phyloP scores from a whole-genome alignment of 768 basidiomycete species.

The Lyophyllum atratum region DNA sequence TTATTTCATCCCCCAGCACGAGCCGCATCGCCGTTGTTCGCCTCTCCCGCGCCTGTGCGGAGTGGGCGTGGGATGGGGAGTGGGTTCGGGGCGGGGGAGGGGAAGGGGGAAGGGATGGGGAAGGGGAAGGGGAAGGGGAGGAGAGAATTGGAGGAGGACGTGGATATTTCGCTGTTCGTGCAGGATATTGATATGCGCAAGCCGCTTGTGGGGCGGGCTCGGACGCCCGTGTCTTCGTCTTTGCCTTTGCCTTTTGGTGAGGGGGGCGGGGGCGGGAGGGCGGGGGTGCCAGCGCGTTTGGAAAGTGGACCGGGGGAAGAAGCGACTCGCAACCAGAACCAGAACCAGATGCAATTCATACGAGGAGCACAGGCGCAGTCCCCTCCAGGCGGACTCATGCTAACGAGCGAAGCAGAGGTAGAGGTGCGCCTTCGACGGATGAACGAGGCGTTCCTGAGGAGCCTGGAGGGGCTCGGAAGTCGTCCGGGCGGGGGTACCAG shows the following conservation, averaged over 20 bases:
- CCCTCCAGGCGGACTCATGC: conserved; percentile 48
- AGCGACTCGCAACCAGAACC: background rate
- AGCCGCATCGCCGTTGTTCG: background rate
- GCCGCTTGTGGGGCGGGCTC: conserved; percentile 52
- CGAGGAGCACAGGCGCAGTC: conserved; percentile 4
- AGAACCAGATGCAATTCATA: background rate
- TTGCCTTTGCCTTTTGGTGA: no score
- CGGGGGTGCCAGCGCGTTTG: conserved; percentile 12
- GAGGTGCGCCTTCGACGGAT: conserved; percentile 64
- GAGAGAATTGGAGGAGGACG: conserved; percentile 61
- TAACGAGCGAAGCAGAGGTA: conserved; percentile 67
- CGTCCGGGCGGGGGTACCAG: conserved; percentile 18
- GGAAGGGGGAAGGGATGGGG: background rate
- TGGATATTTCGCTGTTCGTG: conserved; percentile 77
- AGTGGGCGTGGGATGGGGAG: background rate
- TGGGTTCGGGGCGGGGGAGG: background rate
- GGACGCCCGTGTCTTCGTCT: conserved; percentile 11
- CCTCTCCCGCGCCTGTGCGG: conserved; percentile 35
- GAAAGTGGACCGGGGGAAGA: conserved; percentile 12
- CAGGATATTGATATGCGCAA: conserved; percentile 74
- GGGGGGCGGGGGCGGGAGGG: no score
- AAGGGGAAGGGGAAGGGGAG: no score
- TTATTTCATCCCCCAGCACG: background rate
- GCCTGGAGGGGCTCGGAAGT: conserved; percentile 58
- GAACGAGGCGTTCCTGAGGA: conserved; percentile 68